These are phyloP conservation scores for Sequoia sempervirens DNA, from an alignment of 75 land plant genomes.

Conservation along the genomic window DNA sequence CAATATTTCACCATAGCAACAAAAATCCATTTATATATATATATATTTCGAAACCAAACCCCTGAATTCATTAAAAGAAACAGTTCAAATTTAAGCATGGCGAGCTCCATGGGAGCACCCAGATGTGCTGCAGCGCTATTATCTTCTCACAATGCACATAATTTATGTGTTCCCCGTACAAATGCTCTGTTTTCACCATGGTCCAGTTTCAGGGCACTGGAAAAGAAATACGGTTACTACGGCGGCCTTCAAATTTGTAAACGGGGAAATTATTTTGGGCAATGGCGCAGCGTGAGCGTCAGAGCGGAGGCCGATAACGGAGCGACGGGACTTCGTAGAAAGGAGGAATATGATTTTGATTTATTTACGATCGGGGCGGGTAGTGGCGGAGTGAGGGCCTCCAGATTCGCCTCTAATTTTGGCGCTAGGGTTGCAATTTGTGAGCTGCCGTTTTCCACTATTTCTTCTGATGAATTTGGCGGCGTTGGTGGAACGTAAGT, in stretches of 20 bases:
- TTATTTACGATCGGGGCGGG: slow-evolving; percentile 96
- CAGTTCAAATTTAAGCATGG: background rate
- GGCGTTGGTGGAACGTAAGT: slow-evolving; percentile 99
- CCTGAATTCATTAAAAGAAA: background rate
- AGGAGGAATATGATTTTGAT: slow-evolving; percentile 70
- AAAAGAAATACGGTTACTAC: background rate
- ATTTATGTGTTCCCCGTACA: background rate
- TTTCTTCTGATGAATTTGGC: slow-evolving; percentile 82
- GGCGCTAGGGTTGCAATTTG: slow-evolving; percentile 91
- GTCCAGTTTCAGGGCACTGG: background rate
- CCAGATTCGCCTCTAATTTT: slow-evolving; percentile 83
- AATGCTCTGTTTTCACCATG: background rate
- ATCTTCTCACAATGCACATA: slow-evolving; percentile 5
- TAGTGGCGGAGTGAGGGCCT: slow-evolving; percentile 95
- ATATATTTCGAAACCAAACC: background rate
- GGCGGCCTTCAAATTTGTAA: background rate
- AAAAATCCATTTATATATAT: background rate
- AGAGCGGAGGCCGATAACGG: slow-evolving; percentile 20
- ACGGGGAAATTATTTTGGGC: background rate
- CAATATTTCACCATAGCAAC: background rate
- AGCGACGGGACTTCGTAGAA: background rate
- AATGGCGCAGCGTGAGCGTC: slow-evolving; percentile 1
- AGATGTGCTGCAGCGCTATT: slow-evolving; percentile 6
- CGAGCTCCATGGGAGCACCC: slow-evolving; percentile 11
- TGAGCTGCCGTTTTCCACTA: slow-evolving; percentile 89